Percentiles rank a stretch among this genome's conserved stretches.
Conservation (phyloP, 345 rosid genomes). For the Eucalyptus tenuipes region DNA sequence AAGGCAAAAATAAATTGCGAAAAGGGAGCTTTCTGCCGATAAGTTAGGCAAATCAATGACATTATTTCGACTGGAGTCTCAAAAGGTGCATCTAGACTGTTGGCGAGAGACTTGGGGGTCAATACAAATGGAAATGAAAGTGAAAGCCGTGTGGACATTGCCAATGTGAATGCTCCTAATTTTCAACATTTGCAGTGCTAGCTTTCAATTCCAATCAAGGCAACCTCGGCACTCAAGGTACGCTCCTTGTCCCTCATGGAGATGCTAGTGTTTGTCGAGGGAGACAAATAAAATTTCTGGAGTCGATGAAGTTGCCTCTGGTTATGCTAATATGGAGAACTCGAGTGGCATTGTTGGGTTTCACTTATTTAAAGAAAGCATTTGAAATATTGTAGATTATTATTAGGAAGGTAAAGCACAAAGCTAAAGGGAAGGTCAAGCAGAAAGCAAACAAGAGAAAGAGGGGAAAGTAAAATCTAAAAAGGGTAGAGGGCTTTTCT, state of each 20-base stretch:
- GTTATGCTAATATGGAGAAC: background rate
- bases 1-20: conserved; percentile 21
- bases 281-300: background rate
- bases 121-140: background rate
- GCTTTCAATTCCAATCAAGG: background rate
- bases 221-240: background rate
- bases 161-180: background rate
- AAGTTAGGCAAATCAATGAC: background rate
- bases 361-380: conserved; percentile 11
- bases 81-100: background rate
- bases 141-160: background rate
- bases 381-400: conserved; percentile 14
- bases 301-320: background rate
- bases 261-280: background rate
- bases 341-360: conserved; percentile 8
- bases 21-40: background rate
- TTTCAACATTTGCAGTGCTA: background rate
- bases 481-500: too few relatives aligned
- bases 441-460: too few relatives aligned
- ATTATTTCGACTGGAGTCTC: background rate
- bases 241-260: background rate
- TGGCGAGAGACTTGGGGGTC: background rate
- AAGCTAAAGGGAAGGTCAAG: too few relatives aligned
- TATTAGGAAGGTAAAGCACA: background rate
- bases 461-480: too few relatives aligned